These are phyloP conservation scores for Sporisorium scitamineum DNA, from an alignment of 1,284 basidiomycete genomes.

Conservation along the genomic window DNA sequence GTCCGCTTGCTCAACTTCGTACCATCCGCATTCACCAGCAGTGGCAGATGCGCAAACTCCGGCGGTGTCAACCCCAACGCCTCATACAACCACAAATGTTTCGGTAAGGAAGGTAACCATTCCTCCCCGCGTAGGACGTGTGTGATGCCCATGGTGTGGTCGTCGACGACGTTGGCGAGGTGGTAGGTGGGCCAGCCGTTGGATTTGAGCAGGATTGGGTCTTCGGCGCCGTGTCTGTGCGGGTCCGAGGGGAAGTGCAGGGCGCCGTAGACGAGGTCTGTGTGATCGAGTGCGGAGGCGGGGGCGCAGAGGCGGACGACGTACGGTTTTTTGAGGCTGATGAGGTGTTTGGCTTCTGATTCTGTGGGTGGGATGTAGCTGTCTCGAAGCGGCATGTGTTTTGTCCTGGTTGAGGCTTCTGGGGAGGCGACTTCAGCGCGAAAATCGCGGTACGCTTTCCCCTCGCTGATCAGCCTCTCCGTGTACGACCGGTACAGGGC, in stretches of 20 bases:
- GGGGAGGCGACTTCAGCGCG: conserved; percentile 75
- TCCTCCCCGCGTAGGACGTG: conserved; percentile 98
- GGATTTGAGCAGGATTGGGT: conserved; percentile 91
- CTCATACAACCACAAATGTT: conserved; percentile 90
- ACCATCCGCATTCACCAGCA: conserved; percentile 89
- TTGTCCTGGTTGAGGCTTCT: conserved; percentile 75
- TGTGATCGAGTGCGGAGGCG: conserved; percentile 35
- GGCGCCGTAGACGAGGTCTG: conserved; percentile 82
- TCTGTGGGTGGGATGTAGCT: conserved; percentile 80
- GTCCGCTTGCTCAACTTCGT: conserved; percentile 94
- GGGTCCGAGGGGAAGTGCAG: conserved; percentile 75
- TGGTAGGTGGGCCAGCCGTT: conserved; percentile 97
- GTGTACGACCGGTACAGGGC: conserved; percentile 84
- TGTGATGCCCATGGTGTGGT: conserved; percentile 93
- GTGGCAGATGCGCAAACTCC: conserved; percentile 88
- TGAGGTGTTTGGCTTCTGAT: conserved; percentile 82
- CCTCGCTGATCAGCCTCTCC: conserved; percentile 81
- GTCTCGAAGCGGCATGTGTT: conserved; percentile 80
- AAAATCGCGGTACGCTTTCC: conserved; percentile 94
- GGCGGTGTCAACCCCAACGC: conserved; percentile 81
- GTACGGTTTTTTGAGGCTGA: conserved; percentile 80
- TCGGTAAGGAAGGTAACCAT: conserved; percentile 94
- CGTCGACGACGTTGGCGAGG: conserved; percentile 93
- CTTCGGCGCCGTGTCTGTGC: conserved; percentile 73
- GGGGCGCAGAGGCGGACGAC: conserved; percentile 77